Conservation (phyloP, 148 eudicot genomes). For the Nepenthes gracilis region DNA sequence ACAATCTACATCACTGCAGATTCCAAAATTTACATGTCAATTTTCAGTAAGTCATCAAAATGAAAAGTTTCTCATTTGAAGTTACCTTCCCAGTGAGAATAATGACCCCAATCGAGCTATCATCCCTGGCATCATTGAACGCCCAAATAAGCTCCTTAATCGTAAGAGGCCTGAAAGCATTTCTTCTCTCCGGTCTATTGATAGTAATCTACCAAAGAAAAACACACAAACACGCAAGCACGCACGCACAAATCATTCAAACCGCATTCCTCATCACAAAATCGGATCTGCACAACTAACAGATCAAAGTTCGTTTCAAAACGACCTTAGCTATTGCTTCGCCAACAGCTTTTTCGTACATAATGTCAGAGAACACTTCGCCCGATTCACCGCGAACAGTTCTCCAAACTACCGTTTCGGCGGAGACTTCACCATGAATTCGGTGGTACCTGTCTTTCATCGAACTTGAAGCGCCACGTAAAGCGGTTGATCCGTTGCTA, state of each 20-base stretch:
- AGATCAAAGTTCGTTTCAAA: not conserved
- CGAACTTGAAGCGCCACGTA: conserved; percentile 15
- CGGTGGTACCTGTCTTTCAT: conserved; percentile 49
- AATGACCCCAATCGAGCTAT: conserved; percentile 70
- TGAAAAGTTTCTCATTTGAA: not conserved
- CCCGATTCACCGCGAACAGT: conserved; percentile 39
- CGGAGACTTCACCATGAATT: conserved; percentile 63
- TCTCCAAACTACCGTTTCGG: conserved; percentile 45
- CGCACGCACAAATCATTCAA: not conserved
- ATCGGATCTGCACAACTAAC: too few relatives aligned
- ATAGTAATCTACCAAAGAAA: conserved; percentile 59
- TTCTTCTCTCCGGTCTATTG: conserved; percentile 86
- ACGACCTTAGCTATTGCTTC: conserved; percentile 91
- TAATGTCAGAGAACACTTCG: conserved; percentile 52
- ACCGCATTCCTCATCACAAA: not conserved
- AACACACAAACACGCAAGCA: not conserved
- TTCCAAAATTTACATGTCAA: too few relatives aligned
- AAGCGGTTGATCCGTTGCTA: not conserved
- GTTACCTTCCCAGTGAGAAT: conserved; percentile 93
- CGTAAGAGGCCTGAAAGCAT: conserved; percentile 87
- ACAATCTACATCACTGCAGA: too few relatives aligned
- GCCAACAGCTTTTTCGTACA: conserved; percentile 76
- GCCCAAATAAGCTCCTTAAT: conserved; percentile 81
- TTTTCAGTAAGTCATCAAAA: too few relatives aligned
- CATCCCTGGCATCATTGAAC: conserved; percentile 90